Evolutionary conservation across 140 eudicot species (phyloP).

Genomic region (Senecio squalidus): DNA sequence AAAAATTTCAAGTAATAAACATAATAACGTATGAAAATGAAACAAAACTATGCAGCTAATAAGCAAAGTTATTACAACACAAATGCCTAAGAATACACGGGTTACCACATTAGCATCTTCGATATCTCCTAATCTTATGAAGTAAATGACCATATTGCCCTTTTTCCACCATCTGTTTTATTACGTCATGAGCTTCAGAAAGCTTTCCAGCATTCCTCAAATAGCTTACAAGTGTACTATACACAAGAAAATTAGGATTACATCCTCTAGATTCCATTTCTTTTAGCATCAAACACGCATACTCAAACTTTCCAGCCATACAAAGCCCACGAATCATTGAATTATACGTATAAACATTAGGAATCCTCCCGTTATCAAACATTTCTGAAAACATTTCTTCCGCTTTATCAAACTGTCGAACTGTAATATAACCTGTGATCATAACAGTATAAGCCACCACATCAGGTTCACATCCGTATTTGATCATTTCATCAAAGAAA

Average conservation of each 20-base stretch:
- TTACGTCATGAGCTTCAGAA: slow-evolving; percentile 63
- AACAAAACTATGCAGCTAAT: slow-evolving; percentile 11
- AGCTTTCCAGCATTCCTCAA: slow-evolving; percentile 70
- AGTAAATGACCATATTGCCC: slow-evolving; percentile 67
- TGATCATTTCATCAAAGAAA: slow-evolving; percentile 26
- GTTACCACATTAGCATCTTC: slow-evolving; percentile 53
- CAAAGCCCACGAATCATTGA: slow-evolving; percentile 93
- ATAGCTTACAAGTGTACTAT: slow-evolving; percentile 70
- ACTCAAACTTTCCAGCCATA: slow-evolving; percentile 60
- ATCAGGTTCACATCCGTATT: slow-evolving; percentile 49
- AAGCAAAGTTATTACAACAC: slow-evolving; percentile 10
- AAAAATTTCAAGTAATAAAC: slow-evolving; percentile 6
- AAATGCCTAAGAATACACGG: slow-evolving; percentile 13
- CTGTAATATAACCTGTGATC: slow-evolving; percentile 63
- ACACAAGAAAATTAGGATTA: slow-evolving; percentile 87
- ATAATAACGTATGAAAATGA: slow-evolving; percentile 9
- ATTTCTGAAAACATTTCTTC: slow-evolving; percentile 57
- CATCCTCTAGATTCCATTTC: slow-evolving; percentile 92
- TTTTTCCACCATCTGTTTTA: slow-evolving; percentile 72
- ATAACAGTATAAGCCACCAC: slow-evolving; percentile 85
- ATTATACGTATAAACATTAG: slow-evolving; percentile 86
- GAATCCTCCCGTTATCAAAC: slow-evolving; percentile 65
- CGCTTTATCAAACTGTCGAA: slow-evolving; percentile 63
- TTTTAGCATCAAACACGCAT: slow-evolving; percentile 73
- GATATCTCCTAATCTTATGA: slow-evolving; percentile 46